These are phyloP conservation scores for Mortierella sp. DNA, from an alignment of 371 early-diverging fungal genomes.

Conservation along the genomic window DNA sequence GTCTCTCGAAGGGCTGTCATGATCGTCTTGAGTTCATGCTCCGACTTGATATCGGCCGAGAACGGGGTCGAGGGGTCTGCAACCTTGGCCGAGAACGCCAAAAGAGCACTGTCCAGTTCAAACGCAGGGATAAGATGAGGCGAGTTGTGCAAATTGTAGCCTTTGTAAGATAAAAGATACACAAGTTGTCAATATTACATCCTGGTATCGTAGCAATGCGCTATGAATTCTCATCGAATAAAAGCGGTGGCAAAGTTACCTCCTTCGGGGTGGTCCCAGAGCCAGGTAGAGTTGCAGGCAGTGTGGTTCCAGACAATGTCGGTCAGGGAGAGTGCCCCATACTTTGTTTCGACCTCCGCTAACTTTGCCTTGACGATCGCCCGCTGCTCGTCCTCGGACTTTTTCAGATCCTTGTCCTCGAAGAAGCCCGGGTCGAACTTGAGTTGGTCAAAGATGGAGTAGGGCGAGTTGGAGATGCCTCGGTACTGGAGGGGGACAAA, in stretches of 20 bases:
- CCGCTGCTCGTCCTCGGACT: slow-evolving; percentile 70
- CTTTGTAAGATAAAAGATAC: slow-evolving; percentile 54
- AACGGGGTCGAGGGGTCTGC: slow-evolving; percentile 54
- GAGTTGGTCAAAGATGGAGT: slow-evolving; percentile 94
- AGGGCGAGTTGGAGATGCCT: slow-evolving; percentile 95
- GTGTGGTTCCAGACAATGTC: slow-evolving; percentile 99
- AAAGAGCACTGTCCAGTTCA: slow-evolving; percentile 90
- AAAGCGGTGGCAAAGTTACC: slow-evolving; percentile 57
- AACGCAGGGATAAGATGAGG: slow-evolving; percentile 95
- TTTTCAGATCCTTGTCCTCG: slow-evolving; percentile 58
- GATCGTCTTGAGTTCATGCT: slow-evolving; percentile 74
- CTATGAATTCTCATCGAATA: background rate
- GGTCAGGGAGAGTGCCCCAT: slow-evolving; percentile 84
- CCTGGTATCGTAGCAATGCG: background rate
- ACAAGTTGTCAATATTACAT: background rate
- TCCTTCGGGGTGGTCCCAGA: slow-evolving; percentile 95
- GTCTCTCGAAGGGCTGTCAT: slow-evolving; percentile 71
- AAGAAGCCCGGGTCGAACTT: slow-evolving; percentile 89
- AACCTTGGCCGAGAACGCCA: slow-evolving; percentile 77
- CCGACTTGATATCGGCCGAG: slow-evolving; percentile 68
- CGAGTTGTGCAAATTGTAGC: slow-evolving; percentile 94
- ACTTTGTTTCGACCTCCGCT: slow-evolving; percentile 67
- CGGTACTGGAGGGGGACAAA: slow-evolving; percentile 94
- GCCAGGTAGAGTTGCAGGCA: slow-evolving; percentile 89
- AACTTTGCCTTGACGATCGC: slow-evolving; percentile 69